Conservation (phyloP, 2,329 filamentous ascomycete genomes). For the Penicillium sp. region DNA sequence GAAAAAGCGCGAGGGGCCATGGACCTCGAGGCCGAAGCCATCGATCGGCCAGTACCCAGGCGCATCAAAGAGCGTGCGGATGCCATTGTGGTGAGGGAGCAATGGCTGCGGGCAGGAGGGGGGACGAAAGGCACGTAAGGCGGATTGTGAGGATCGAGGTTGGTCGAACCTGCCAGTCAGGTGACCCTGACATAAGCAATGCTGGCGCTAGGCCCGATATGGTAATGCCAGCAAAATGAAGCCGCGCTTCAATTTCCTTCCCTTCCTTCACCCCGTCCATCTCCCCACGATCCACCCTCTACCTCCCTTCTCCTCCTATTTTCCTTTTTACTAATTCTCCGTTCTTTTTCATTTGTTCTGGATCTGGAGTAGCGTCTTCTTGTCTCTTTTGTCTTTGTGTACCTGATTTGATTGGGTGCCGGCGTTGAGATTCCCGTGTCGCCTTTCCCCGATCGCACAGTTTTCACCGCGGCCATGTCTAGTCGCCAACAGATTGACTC, state of each 20-base stretch:
- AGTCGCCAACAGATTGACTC: conserved; percentile 48
- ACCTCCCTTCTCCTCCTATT: conserved; percentile 17
- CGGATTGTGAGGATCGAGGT: conserved; percentile 28
- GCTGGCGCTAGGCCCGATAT: conserved; percentile 19
- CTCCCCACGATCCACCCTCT: conserved; percentile 21
- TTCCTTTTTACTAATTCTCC: conserved; percentile 26
- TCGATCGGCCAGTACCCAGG: conserved; percentile 42
- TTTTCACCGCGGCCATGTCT: conserved; percentile 40
- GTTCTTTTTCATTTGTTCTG: conserved; percentile 16
- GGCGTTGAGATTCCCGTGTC: conserved; percentile 27
- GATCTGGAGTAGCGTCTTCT: conserved; percentile 15
- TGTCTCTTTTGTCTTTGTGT: conserved; percentile 16
- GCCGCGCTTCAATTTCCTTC: conserved; percentile 29
- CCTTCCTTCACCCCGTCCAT: conserved; percentile 23
- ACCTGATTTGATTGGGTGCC: conserved; percentile 17
- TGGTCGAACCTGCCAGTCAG: conserved; percentile 28
- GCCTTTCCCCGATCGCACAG: conserved; percentile 24
- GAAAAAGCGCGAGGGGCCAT: conserved; percentile 40
- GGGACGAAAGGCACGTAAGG: conserved; percentile 24
- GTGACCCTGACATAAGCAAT: conserved; percentile 23
- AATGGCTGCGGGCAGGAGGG: conserved; percentile 29
- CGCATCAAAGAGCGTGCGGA: conserved; percentile 48
- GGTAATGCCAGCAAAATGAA: conserved; percentile 33
- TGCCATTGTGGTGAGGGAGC: conserved; percentile 41
- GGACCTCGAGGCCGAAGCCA: conserved; percentile 37